phyloP scores from a whole-genome alignment of 2,329 filamentous ascomycete species.

The Botryosphaeria dothidea region DNA sequence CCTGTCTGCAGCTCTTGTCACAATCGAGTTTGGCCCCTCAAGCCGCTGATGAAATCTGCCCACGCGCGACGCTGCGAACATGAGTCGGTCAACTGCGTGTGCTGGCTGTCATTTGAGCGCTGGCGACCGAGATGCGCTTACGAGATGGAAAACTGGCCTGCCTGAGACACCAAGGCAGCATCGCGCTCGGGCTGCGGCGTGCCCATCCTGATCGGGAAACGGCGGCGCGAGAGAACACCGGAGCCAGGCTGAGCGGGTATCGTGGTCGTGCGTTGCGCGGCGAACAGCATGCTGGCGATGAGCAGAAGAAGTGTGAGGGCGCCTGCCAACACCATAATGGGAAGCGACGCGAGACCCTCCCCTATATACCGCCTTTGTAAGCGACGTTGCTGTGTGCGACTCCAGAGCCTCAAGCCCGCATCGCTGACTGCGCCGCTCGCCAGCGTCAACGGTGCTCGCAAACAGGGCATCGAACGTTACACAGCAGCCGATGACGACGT shows the following conservation, averaged over 20 bases:
- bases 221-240: slow-evolving; percentile 6
- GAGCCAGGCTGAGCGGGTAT: slow-evolving; percentile 7
- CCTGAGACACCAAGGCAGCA: slow-evolving; percentile 12
- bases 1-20: slow-evolving; percentile 5
- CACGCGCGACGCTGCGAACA: not conserved
- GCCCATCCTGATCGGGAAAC: not conserved
- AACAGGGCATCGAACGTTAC: slow-evolving; percentile 8
- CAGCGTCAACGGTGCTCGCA: not conserved
- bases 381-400: slow-evolving; percentile 4
- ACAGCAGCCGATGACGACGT: slow-evolving; percentile 17
- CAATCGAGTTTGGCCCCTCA: not conserved
- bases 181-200: slow-evolving; percentile 4
- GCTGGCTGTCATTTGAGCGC: slow-evolving; percentile 7
- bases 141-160: slow-evolving; percentile 6
- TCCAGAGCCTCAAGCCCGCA: not conserved
- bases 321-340: slow-evolving; percentile 3
- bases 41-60: slow-evolving; percentile 11
- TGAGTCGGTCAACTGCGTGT: slow-evolving; percentile 6
- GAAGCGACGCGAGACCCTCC: not conserved
- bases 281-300: not conserved
- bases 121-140: slow-evolving; percentile 1
- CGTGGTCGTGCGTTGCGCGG: slow-evolving; percentile 7
- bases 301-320: not conserved
- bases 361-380: slow-evolving; percentile 4
- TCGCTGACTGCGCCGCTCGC: not conserved